Base-by-base conservation (phyloP, 768 basidiomycete genomes). In the Collybia sp. region DNA sequence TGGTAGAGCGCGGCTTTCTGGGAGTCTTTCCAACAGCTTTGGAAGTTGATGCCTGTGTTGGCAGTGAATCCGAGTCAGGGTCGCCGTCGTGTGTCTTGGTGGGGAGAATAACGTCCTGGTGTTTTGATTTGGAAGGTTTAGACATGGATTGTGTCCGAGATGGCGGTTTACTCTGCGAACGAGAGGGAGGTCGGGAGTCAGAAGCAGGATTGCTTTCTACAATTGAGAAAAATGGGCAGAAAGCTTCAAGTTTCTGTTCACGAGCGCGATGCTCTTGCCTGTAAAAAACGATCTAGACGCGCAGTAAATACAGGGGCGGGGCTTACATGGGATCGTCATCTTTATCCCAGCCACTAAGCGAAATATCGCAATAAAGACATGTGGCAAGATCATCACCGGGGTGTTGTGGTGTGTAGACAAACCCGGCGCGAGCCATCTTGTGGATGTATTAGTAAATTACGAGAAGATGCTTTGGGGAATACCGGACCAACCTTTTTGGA, bases 381-480 rank as follows among this genome's bases (percentile, higher is more conserved):
- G 83, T 83, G 0, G 82, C 91, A 1, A 83, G 79, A 62, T 98
- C 94, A 53, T 90, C 85, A 3, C 76, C 83, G 1, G 69, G 55
- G 11, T 70, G 64, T 46, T 82, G 77, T 1, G 92, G 88, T 0
- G 82, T 83, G 59, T 76, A 90, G 0, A 90, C 76, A 58, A 95
- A 96, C 6, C 94, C 94, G 2, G 93, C 92, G 53, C 79, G 80
- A 0, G 93, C 88, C 79, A 98, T 84, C 93, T 93, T 8, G 52
- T 12, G 15, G 39, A 46, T 42, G 12, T 1, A 34, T 40, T 53
- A n/a, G 36, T 17, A 48, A 19, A 30, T n/a, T 12, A 18, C 5
- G 42, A 6, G 12, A 1, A n/a, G 11, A 17, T 35, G 19, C 1
- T 6, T 5, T 6, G 30, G 11, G 12, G 13, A 6, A 20, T 11